These are phyloP conservation scores for Singerocomus inundabilis DNA, from an alignment of 1,284 basidiomycete species.

Conservation along the genomic window DNA sequence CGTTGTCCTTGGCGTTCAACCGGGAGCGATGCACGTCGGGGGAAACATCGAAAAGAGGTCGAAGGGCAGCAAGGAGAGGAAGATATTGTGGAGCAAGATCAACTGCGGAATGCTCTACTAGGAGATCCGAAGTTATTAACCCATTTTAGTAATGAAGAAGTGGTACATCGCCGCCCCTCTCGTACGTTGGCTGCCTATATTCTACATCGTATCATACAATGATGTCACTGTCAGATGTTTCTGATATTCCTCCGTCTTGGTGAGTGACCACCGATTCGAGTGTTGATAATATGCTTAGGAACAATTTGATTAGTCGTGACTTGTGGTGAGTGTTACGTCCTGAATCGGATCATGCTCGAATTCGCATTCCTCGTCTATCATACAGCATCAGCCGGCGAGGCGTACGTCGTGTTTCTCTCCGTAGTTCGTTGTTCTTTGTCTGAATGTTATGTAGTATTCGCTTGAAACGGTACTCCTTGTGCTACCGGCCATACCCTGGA, in stretches of 20 bases:
- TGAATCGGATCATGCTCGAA: neutral
- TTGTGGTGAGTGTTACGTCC: constrained; percentile 19
- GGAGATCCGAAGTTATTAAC: constrained; percentile 53
- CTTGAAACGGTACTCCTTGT: constrained; percentile 30
- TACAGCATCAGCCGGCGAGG: constrained; percentile 33
- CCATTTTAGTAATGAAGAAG: constrained; percentile 28
- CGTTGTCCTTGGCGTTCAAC: constrained; percentile 93
- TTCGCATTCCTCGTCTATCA: neutral
- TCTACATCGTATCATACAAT: neutral
- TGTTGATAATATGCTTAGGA: neutral
- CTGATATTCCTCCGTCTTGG: constrained; percentile 35
- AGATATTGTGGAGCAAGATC: constrained; percentile 87
- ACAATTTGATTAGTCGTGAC: constrained; percentile 24
- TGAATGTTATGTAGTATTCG: constrained; percentile 17
- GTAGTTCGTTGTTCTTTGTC: neutral
- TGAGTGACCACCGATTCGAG: constrained; percentile 15
- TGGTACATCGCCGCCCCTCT: constrained; percentile 34
- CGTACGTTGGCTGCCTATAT: constrained; percentile 12
- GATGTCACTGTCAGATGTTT: constrained; percentile 16
- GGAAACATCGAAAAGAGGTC: constrained; percentile 76
- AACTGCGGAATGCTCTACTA: constrained; percentile 84
- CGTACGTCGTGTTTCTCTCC: constrained; percentile 18
- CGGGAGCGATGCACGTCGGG: constrained; percentile 60
- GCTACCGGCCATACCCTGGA: constrained; percentile 33
- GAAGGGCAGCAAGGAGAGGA: constrained; percentile 77